Percentiles rank a stretch among this genome's conserved stretches.
Conservation (phyloP, 2,329 filamentous ascomycete genomes). For the Albifimbria verrucaria region DNA sequence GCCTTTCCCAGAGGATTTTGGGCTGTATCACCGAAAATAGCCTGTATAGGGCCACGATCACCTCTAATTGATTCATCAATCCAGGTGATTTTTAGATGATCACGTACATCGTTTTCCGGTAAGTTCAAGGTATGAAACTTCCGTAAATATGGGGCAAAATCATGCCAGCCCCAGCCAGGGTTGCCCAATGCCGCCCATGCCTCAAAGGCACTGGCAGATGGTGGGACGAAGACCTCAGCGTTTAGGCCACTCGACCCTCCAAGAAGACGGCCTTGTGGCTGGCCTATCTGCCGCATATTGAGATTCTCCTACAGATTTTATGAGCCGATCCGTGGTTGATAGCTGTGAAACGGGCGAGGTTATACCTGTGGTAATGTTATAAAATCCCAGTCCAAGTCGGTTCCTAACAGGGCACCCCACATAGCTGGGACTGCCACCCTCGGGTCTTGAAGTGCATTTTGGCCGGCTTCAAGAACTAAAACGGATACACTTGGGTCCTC, state of each 20-base stretch:
- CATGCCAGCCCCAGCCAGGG: conserved; percentile 21
- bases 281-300: too few relatives aligned
- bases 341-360: too few relatives aligned
- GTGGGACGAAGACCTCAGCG: conserved; percentile 13
- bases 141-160: conserved; percentile 3
- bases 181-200: conserved; percentile 24
- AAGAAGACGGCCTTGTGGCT: conserved; percentile 14
- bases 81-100: conserved; percentile 4
- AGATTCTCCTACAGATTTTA: too few relatives aligned
- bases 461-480: background rate
- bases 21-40: background rate
- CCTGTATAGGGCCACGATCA: background rate
- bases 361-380: background rate
- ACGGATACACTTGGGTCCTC: background rate
- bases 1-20: conserved; percentile 3
- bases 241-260: conserved; percentile 25
- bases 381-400: background rate
- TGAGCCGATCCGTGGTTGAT: too few relatives aligned
- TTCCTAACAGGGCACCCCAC: background rate
- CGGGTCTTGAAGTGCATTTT: background rate
- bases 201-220: conserved; percentile 17
- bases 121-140: background rate
- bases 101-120: background rate
- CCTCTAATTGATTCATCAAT: background rate
- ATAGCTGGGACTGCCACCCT: background rate